Evolutionary conservation across 345 rosid species (phyloP).

Genomic region (Euclidium syriacum): DNA sequence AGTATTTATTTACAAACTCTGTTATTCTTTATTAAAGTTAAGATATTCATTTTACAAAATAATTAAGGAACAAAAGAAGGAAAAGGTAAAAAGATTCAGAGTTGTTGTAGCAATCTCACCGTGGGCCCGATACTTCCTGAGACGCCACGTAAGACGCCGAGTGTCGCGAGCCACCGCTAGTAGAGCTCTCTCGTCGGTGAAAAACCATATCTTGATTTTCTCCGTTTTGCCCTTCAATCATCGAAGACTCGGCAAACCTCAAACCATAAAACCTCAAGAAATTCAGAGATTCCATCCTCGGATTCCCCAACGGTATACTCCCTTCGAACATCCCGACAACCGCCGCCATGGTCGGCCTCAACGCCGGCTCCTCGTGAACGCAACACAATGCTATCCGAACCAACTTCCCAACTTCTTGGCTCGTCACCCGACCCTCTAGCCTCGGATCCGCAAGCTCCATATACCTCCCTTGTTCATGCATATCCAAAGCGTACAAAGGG

Average conservation of each 20-base stretch:
- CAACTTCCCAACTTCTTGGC: slow-evolving; percentile 49
- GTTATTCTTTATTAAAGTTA: no score
- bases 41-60: no score
- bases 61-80: no score
- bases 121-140: slow-evolving; percentile 84
- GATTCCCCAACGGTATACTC: slow-evolving; percentile 47
- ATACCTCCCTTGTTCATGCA: slow-evolving; percentile 72
- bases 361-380: slow-evolving; percentile 57
- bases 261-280: slow-evolving; percentile 81
- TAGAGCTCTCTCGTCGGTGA: slow-evolving; percentile 32
- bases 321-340: slow-evolving; percentile 80
- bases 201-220: slow-evolving; percentile 34
- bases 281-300: slow-evolving; percentile 70
- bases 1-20: no score
- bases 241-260: slow-evolving; percentile 71
- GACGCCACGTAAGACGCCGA: slow-evolving; percentile 62
- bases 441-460: slow-evolving; percentile 73
- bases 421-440: slow-evolving; percentile 64
- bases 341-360: slow-evolving; percentile 56
- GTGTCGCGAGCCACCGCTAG: slow-evolving; percentile 33
- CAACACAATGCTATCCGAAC: slow-evolving; percentile 67
- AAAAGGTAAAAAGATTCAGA: no score
- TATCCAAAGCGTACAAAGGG: slow-evolving; percentile 80
- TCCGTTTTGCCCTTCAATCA: slow-evolving; percentile 36
- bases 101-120: slow-evolving; percentile 38